Percentiles rank a stretch among this genome's conserved stretches.
phyloP scores from a whole-genome alignment of 805 yeast genomes.

The Kuraishia ogatae region DNA sequence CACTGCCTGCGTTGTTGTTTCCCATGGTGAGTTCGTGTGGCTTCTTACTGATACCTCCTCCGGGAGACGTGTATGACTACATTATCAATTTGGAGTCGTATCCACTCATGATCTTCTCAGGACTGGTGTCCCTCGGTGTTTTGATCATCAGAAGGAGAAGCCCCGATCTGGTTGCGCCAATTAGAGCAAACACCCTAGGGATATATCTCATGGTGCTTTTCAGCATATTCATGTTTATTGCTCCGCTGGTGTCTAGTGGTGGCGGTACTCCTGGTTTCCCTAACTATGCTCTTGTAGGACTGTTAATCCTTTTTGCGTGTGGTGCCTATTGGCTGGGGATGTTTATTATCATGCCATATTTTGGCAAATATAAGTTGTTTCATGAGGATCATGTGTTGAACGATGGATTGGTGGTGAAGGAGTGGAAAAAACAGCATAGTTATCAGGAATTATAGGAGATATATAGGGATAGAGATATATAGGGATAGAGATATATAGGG shows the following conservation, averaged over 20 bases:
- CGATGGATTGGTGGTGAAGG: conserved; percentile 52
- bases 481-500: not conserved
- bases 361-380: conserved; percentile 35
- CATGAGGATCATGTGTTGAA: conserved; percentile 30
- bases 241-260: conserved; percentile 39
- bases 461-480: too few species aligned
- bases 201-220: conserved; percentile 35
- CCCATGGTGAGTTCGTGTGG: conserved; percentile 32
- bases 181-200: conserved; percentile 41
- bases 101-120: conserved; percentile 39
- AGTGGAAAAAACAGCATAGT: conserved; percentile 35
- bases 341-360: conserved; percentile 39
- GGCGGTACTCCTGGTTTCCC: conserved; percentile 30
- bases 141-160: conserved; percentile 41
- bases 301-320: conserved; percentile 32
- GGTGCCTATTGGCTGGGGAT: conserved; percentile 45
- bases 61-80: conserved; percentile 42
- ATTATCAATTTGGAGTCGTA: conserved; percentile 44
- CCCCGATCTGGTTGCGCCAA: conserved; percentile 40
- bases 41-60: conserved; percentile 32
- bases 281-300: conserved; percentile 38
- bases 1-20: conserved; percentile 34
- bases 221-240: conserved; percentile 37
- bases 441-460: not conserved
- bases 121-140: conserved; percentile 47